These are phyloP conservation scores for Fusarium sp. DNA, from an alignment of 2,329 filamentous ascomycete genomes.

Conservation along the genomic window DNA sequence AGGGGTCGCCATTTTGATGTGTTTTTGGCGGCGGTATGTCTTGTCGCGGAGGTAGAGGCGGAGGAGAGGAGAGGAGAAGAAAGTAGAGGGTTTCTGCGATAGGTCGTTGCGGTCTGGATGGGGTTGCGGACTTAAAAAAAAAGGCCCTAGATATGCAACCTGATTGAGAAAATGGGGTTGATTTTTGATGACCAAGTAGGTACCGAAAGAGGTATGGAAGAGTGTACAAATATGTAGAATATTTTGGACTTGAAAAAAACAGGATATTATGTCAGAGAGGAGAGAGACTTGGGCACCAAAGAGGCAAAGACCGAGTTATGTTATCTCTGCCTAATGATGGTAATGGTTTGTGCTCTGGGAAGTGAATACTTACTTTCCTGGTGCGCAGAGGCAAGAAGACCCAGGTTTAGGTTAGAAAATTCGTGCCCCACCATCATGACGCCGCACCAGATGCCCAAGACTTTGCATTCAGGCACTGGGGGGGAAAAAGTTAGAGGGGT, in stretches of 20 bases:
- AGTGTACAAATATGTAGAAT: constrained; percentile 1
- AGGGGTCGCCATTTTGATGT: constrained; percentile 78
- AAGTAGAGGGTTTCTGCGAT: constrained; percentile 27
- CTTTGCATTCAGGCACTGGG: constrained; percentile 3
- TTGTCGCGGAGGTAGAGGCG: constrained; percentile 18
- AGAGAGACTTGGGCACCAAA: constrained; percentile 41
- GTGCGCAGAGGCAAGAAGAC: constrained; percentile 40
- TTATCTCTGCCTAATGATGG: constrained; percentile 38
- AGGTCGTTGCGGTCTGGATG: constrained; percentile 37
- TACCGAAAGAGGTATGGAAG: constrained; percentile 3
- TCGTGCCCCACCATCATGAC: constrained; percentile 54
- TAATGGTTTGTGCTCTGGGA: constrained; percentile 37
- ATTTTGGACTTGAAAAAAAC: constrained; percentile 2
- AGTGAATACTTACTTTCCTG: constrained; percentile 35
- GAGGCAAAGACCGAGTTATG: constrained; percentile 28
- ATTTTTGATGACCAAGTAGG: background rate
- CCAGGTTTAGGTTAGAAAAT: constrained; percentile 49
- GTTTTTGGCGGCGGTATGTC: constrained; percentile 13
- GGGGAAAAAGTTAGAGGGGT: constrained; percentile 41
- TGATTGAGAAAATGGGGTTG: constrained; percentile 25
- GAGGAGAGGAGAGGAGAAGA: constrained; percentile 6
- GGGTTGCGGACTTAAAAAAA: constrained; percentile 38
- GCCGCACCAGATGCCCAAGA: constrained; percentile 29
- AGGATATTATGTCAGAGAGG: constrained; percentile 10
- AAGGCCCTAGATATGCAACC: constrained; percentile 36